phyloP scores from a whole-genome alignment of 2,329 filamentous ascomycete genomes.

The Coniochaeta sp. region DNA sequence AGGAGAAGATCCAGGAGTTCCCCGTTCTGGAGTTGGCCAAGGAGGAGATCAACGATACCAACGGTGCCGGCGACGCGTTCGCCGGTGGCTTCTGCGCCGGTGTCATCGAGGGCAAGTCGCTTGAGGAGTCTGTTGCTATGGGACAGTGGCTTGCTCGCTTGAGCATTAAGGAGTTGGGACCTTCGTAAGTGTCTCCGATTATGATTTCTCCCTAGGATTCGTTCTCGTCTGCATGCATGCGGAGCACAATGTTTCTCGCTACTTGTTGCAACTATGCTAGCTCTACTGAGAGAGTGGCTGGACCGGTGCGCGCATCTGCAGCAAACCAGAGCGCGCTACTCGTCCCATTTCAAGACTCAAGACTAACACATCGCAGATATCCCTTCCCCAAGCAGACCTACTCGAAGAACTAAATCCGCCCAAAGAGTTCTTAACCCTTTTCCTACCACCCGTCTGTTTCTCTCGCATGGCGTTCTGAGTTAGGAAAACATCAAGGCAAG shows the following conservation, averaged over 20 bases:
- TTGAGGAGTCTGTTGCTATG: slow-evolving; percentile 77
- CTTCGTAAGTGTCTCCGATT: slow-evolving; percentile 63
- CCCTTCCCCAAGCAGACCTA: slow-evolving; percentile 78
- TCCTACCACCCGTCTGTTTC: background rate
- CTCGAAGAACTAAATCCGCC: slow-evolving; percentile 6
- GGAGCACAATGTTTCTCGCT: background rate
- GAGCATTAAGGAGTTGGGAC: slow-evolving; percentile 91
- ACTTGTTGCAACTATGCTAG: background rate
- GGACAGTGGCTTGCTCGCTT: slow-evolving; percentile 94
- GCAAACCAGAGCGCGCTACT: background rate
- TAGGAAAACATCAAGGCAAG: slow-evolving; percentile 8
- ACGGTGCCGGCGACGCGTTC: slow-evolving; percentile 94
- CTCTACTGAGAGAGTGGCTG: background rate
- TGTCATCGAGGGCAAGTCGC: slow-evolving; percentile 72
- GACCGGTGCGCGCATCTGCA: background rate
- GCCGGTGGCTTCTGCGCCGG: slow-evolving; percentile 90
- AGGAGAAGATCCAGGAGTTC: slow-evolving; percentile 66
- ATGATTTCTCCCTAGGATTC: slow-evolving; percentile 2
- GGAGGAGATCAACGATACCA: slow-evolving; percentile 87
- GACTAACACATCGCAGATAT: slow-evolving; percentile 43
- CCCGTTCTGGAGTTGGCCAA: slow-evolving; percentile 72
- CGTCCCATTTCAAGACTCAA: background rate
- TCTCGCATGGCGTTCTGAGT: slow-evolving; percentile 8
- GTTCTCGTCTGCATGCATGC: background rate
- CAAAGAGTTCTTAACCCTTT: background rate